These are phyloP conservation scores for Stephania cephalantha DNA, from an alignment of 164 flowering plant species.

Conservation along the genomic window DNA sequence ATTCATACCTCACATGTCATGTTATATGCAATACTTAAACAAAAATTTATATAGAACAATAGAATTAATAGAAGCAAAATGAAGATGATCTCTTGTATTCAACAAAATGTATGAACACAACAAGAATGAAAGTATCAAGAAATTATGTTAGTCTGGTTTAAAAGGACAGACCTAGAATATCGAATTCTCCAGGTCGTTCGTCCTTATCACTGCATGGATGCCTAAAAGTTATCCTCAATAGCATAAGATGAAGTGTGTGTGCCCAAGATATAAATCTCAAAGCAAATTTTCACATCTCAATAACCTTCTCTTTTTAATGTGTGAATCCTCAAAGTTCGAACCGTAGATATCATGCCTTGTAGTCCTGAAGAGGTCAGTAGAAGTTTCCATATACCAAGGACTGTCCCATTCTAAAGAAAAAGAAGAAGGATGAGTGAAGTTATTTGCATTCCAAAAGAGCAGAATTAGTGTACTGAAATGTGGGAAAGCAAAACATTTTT, in stretches of 20 bases:
- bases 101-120: neutral
- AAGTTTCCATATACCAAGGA: slow-evolving; percentile 20
- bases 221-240: slow-evolving; percentile 7
- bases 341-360: slow-evolving; percentile 16
- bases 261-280: slow-evolving; percentile 3
- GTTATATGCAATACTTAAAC: no score
- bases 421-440: slow-evolving; percentile 1
- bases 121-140: neutral
- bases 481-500: neutral
- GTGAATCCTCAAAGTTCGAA: slow-evolving; percentile 23
- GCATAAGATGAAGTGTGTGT: neutral
- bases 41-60: no score
- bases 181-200: slow-evolving; percentile 12
- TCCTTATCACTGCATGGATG: slow-evolving; percentile 23
- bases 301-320: slow-evolving; percentile 29
- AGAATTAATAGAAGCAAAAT: neutral
- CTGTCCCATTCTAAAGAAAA: slow-evolving; percentile 21
- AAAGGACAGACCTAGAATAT: slow-evolving; percentile 25
- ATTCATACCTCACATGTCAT: no score
- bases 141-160: neutral
- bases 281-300: neutral
- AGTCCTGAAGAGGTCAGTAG: slow-evolving; percentile 18
- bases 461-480: neutral
- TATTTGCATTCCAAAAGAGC: neutral
- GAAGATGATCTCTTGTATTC: neutral